Percentiles rank a stretch among this genome's conserved stretches.
Evolutionary conservation across 1,284 basidiomycete genomes (phyloP).

Genomic region (Sparassis latifolia): DNA sequence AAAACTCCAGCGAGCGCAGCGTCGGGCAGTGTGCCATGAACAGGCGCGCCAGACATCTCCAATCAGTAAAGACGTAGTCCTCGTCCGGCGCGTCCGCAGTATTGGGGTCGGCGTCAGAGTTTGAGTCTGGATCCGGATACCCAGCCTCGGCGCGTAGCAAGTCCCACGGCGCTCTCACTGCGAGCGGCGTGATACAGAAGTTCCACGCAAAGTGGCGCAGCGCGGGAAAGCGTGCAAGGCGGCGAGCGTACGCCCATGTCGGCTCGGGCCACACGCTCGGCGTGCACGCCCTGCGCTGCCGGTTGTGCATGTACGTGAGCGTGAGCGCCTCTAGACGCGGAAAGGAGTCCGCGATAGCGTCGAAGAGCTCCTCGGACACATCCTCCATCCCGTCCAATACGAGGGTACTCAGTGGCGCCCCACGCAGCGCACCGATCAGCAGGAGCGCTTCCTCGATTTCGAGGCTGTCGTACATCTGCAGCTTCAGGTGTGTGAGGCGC

Average conservation of each 20-base stretch:
- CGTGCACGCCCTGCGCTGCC: not conserved
- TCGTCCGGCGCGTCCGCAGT: not conserved
- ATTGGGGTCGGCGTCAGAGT: not conserved
- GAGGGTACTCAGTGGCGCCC: not conserved
- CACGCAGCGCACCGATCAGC: not conserved
- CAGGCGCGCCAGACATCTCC: not conserved
- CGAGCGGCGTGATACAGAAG: not conserved
- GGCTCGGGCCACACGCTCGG: not conserved
- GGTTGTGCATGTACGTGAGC: not conserved
- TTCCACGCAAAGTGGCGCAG: constrained; percentile 2
- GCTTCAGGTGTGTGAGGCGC: not conserved
- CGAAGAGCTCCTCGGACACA: not conserved
- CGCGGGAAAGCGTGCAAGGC: not conserved
- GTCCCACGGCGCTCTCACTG: not conserved
- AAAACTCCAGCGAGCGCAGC: not conserved
- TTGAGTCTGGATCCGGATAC: not conserved
- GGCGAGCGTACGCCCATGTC: constrained; percentile 1
- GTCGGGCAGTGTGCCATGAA: constrained; percentile 1
- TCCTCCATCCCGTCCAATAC: not conserved
- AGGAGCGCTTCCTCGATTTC: not conserved
- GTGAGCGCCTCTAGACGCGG: not conserved
- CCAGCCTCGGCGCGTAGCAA: not conserved
- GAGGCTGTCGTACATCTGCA: not conserved
- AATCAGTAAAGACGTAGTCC: not conserved
- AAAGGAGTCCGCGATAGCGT: not conserved